Percentiles rank a stretch among this genome's conserved stretches.
These are phyloP conservation scores for Lentinula aciculospora DNA, from an alignment of 768 basidiomycete genomes.

Conservation along the genomic window DNA sequence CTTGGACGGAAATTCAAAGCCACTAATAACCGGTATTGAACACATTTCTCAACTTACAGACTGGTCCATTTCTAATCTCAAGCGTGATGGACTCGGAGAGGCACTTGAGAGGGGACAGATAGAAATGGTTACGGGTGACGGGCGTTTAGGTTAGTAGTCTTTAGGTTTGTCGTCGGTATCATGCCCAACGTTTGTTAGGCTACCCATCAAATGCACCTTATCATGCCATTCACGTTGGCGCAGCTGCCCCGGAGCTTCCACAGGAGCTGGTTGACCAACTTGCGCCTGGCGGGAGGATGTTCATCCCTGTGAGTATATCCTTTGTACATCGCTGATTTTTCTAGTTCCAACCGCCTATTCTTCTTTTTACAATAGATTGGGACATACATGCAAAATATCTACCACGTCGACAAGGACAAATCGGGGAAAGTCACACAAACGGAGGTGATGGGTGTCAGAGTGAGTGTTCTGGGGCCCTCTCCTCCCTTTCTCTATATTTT, in stretches of 20 bases:
- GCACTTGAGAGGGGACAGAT: conserved; percentile 53
- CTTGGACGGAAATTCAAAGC: conserved; percentile 19
- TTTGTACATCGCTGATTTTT: background rate
- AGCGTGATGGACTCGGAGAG: conserved; percentile 53
- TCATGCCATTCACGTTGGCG: conserved; percentile 90
- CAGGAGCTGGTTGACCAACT: conserved; percentile 72
- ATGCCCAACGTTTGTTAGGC: conserved; percentile 19
- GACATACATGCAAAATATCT: conserved; percentile 9
- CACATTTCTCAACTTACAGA: conserved; percentile 78
- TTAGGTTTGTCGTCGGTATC: background rate
- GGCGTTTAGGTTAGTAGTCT: conserved; percentile 53
- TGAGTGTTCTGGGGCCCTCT: conserved; percentile 29
- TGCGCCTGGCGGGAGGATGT: conserved; percentile 74
- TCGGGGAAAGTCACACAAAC: conserved; percentile 60
- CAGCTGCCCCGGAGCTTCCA: conserved; percentile 77
- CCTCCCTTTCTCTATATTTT: background rate
- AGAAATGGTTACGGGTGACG: conserved; percentile 70
- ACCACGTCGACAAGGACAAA: conserved; percentile 12
- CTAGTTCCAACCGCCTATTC: background rate
- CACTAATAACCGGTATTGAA: conserved; percentile 82
- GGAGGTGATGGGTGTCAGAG: conserved; percentile 76
- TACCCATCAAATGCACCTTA: conserved; percentile 49
- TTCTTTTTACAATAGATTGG: background rate
- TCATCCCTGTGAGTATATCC: conserved; percentile 80
- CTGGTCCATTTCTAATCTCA: conserved; percentile 64